phyloP scores from a whole-genome alignment of 1,139 yeast species.

The Nakaseomyces delphensis region DNA sequence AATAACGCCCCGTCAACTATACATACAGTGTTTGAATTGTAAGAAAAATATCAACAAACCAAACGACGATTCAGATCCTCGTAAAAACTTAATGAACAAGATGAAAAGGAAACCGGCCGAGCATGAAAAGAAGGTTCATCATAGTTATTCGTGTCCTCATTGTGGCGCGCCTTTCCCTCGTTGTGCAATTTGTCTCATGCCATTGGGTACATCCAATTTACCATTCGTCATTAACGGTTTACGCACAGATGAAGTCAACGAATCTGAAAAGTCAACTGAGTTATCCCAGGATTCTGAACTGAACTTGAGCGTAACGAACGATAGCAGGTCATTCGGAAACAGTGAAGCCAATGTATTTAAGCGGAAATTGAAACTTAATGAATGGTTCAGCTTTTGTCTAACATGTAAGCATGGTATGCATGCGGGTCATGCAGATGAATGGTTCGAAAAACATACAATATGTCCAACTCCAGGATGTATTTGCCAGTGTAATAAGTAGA shows the following conservation, averaged over 20 bases:
- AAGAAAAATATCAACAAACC: conserved; percentile 53
- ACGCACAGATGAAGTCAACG: conserved; percentile 8
- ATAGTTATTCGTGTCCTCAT: conserved; percentile 54
- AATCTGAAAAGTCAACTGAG: not conserved
- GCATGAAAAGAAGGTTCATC: conserved; percentile 15
- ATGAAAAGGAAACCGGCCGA: conserved; percentile 10
- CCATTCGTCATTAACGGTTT: conserved; percentile 31
- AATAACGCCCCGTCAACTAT: conserved; percentile 65
- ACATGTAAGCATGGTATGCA: conserved; percentile 92
- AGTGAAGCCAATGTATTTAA: conserved; percentile 4
- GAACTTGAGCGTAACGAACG: not conserved
- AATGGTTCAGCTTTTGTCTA: conserved; percentile 86
- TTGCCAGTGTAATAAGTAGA: conserved; percentile 56
- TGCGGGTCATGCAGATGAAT: conserved; percentile 89
- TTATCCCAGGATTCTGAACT: not conserved
- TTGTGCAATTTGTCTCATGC: conserved; percentile 78
- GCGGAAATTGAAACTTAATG: conserved; percentile 24
- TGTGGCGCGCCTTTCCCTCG: conserved; percentile 88
- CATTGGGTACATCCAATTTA: conserved; percentile 59
- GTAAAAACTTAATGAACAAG: conserved; percentile 1
- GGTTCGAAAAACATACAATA: conserved; percentile 79
- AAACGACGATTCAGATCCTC: not conserved
- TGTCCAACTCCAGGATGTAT: conserved; percentile 94
- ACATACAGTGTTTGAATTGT: conserved; percentile 72
- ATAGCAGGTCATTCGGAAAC: not conserved